Conservation (phyloP, 768 basidiomycete species). For the Udeniomyces megalosporus region DNA sequence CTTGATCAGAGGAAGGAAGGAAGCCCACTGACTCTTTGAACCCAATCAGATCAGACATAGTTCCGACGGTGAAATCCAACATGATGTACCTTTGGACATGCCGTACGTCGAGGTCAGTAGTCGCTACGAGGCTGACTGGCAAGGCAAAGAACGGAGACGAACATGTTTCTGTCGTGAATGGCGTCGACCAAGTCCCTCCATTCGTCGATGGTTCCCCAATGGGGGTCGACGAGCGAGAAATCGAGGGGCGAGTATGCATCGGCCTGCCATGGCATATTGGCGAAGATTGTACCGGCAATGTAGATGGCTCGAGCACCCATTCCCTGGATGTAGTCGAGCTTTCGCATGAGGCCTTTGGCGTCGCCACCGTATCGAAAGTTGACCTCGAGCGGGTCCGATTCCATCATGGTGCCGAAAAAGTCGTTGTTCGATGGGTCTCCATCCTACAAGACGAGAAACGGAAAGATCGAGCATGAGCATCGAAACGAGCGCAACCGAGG, state of each 20-base stretch:
- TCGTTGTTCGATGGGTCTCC: constrained; percentile 86
- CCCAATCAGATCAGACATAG: constrained; percentile 73
- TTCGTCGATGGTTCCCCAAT: constrained; percentile 70
- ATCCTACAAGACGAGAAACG: constrained; percentile 31
- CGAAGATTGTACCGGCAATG: constrained; percentile 83
- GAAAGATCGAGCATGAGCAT: neutral
- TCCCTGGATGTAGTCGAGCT: constrained; percentile 72
- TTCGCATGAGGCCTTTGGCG: constrained; percentile 54
- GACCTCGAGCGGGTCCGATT: constrained; percentile 73
- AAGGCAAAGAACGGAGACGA: neutral
- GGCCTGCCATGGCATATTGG: constrained; percentile 16
- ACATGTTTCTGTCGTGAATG: constrained; percentile 64
- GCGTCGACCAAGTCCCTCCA: constrained; percentile 61
- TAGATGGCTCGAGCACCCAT: constrained; percentile 76
- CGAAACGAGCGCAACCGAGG: neutral
- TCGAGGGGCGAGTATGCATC: constrained; percentile 67
- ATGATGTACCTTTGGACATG: constrained; percentile 45
- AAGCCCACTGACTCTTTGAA: constrained; percentile 51
- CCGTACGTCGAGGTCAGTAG: too few species aligned
- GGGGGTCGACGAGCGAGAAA: constrained; percentile 76
- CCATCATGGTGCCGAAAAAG: constrained; percentile 61
- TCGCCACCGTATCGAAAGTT: constrained; percentile 83
- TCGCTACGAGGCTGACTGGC: too few species aligned
- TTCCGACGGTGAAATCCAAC: constrained; percentile 85
- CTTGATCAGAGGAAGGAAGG: neutral